Base-by-base conservation (phyloP, 2,329 filamentous ascomycete species). In the Dactylellina parvicollis region DNA sequence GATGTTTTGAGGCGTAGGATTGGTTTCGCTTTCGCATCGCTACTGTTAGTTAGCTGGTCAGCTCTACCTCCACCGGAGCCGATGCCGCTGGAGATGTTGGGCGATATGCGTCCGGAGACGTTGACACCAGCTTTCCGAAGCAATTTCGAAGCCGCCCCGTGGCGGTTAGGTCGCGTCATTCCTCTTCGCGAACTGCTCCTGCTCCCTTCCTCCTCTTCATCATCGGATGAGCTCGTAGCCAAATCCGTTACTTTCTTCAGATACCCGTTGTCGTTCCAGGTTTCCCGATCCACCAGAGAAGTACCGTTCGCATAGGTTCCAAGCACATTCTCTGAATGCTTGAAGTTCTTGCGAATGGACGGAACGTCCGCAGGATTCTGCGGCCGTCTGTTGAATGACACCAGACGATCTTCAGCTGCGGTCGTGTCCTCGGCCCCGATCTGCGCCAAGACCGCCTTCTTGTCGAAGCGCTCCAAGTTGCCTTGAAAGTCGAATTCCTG, bases 401-500 rank as follows among this genome's bases (percentile, higher is more conserved):
- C 93, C 38, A 99, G 82, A n/a, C 94, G 89, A 75, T 92, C 91
- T 60, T 93, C 90, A 65, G 96, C 93, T n/a, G 93, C 91, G 7
- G 94, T 88, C 28, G 88, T 89, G 77, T 98, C 94, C 65, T 96
- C 92, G 76, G 91, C 92, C 59, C 77, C 76, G 46, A 98, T 95
- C 81, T 97, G 90, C 76, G 94, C 90, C 79, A 99, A 99, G 7
- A 98, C 88, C 0, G 89, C 89, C 64, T 90, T 88, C 82, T 98
- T 98, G 83, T 98, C 93, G 78, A 98, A 98, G 79, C 96, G 96
- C 49, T 92, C 93, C 30, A 98, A 84, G 76, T 92, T 92, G 61
- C 88, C 89, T 77, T 91, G 89, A 78, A 98, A 98, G 80, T 98
- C 94, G 77, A 98, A 98, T 74, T 98, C 95, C 9, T 91, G 87